Evolutionary conservation across 2,329 filamentous ascomycete genomes (phyloP), one percentile per base, ranked within the genome.

Genomic region (Verticillium nonalfalfae): DNA sequence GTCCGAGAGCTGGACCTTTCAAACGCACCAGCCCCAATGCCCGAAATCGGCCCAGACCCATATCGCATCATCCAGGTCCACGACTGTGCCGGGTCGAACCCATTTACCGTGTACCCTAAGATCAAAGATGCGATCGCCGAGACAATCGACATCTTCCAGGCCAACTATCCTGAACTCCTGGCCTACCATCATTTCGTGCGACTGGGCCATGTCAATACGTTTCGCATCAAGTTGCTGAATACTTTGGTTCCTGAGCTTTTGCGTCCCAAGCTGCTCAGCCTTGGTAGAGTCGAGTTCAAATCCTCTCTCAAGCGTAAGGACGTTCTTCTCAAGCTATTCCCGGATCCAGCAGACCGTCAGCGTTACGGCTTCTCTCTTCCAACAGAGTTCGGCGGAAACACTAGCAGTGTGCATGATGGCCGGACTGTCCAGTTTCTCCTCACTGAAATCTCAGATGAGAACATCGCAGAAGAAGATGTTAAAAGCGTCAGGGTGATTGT

Each of bases 21-120:
- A 21, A 80, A 84, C 33, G 90, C 91, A 59, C 92, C 86, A 9
- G 78, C 82, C 66, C 83, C 85, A 52, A 91, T 93, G 69, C 87
- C 89, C 2, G 88, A 91, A 61, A 88, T 86, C 59, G 88, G 86
- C 64, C 79, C 85, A 66, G 94, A 97, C 71, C 91, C 90, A 1
- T 96, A 97, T 78, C 91, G 94, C 76, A 93, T 96, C 79, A 84
- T 91, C 69, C 93, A 97, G 76, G 87, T 97, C 34, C 94, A 98
- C 77, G 94, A 98, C 79, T 97, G 97, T 81, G 85, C 90, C 68
- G 88, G 87, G 65, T 88, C 96, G 72, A 91, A 88, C 70, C 97
- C 97, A 81, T 81, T 97, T 67, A 88, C 91, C 63, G 88, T 91
- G 79, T 89, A 94, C 61, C 84, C 90, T 1, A 80, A 83, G 61